A percentile compares a stretch with the other conserved stretches of the same genome.
phyloP scores from a whole-genome alignment of 2,329 filamentous ascomycete species.

The Botrytis sinoallii region DNA sequence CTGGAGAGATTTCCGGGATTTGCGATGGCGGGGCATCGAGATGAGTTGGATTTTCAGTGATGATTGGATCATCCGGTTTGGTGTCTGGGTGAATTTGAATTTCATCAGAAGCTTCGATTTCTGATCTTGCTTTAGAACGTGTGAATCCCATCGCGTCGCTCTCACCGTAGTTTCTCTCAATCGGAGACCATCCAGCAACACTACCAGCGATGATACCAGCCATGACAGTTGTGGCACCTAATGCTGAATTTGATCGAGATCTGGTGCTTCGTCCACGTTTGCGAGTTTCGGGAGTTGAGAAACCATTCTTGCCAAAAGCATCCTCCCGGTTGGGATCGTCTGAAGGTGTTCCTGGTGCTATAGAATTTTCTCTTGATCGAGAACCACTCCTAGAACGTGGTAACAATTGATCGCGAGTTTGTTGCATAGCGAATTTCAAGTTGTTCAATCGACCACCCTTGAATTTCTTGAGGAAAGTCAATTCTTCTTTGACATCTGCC shows the following conservation, averaged over 20 bases:
- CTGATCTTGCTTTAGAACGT: slow-evolving; percentile 32
- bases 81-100: slow-evolving; percentile 50
- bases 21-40: slow-evolving; percentile 34
- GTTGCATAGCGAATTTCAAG: slow-evolving; percentile 72
- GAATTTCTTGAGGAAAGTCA: slow-evolving; percentile 74
- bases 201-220: slow-evolving; percentile 78
- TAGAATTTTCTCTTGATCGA: slow-evolving; percentile 61
- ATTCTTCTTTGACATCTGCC: slow-evolving; percentile 73
- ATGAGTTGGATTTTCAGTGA: slow-evolving; percentile 42
- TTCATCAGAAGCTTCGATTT: slow-evolving; percentile 43
- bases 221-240: slow-evolving; percentile 75
- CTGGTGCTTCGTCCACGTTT: slow-evolving; percentile 65
- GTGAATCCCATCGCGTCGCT: slow-evolving; percentile 34
- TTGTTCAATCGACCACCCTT: slow-evolving; percentile 81
- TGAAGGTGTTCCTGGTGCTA: slow-evolving; percentile 59
- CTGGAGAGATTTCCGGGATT: slow-evolving; percentile 28
- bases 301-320: slow-evolving; percentile 45
- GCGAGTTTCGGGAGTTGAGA: slow-evolving; percentile 57
- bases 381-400: slow-evolving; percentile 61
- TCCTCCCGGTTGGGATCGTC: slow-evolving; percentile 50
- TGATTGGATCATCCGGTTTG: slow-evolving; percentile 45
- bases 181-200: slow-evolving; percentile 74
- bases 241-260: slow-evolving; percentile 62
- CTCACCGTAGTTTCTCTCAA: slow-evolving; percentile 50
- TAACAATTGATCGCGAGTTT: slow-evolving; percentile 69